Conservation (phyloP, 108 stramenopile species). For the Craspedostauros australis region DNA sequence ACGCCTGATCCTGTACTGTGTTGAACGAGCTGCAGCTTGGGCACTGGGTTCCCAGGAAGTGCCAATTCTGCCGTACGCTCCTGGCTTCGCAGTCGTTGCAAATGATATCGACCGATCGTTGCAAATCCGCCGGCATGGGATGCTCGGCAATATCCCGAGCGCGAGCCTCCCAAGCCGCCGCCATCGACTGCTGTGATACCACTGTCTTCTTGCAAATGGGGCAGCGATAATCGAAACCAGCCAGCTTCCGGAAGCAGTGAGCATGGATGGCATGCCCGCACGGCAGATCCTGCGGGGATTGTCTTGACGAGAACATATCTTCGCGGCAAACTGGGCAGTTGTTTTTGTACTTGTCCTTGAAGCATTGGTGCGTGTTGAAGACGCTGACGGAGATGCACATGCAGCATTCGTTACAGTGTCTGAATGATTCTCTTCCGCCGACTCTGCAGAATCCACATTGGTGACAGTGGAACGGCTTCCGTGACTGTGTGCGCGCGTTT, state of each 20-base stretch:
- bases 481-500: too few species aligned
- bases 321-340: slow-evolving; percentile 87
- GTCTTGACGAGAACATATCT: slow-evolving; percentile 76
- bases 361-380: slow-evolving; percentile 74
- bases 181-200: slow-evolving; percentile 60
- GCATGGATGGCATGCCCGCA: slow-evolving; percentile 87
- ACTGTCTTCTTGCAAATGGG: slow-evolving; percentile 89
- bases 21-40: slow-evolving; percentile 70
- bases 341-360: slow-evolving; percentile 84
- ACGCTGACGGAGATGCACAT: slow-evolving; percentile 83
- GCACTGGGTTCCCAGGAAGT: slow-evolving; percentile 83
- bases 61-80: slow-evolving; percentile 57
- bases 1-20: slow-evolving; percentile 71
- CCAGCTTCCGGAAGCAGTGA: slow-evolving; percentile 82
- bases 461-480: slow-evolving; percentile 78
- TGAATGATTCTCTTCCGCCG: slow-evolving; percentile 77
- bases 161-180: slow-evolving; percentile 74
- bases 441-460: slow-evolving; percentile 88
- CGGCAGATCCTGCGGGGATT: slow-evolving; percentile 79
- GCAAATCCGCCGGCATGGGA: slow-evolving; percentile 82
- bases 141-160: slow-evolving; percentile 81
- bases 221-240: slow-evolving; percentile 82
- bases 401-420: slow-evolving; percentile 82
- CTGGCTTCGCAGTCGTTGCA: slow-evolving; percentile 84
- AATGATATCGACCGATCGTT: slow-evolving; percentile 71